Base-by-base conservation (phyloP, 1,284 basidiomycete species). In the Ustilago nuda region DNA sequence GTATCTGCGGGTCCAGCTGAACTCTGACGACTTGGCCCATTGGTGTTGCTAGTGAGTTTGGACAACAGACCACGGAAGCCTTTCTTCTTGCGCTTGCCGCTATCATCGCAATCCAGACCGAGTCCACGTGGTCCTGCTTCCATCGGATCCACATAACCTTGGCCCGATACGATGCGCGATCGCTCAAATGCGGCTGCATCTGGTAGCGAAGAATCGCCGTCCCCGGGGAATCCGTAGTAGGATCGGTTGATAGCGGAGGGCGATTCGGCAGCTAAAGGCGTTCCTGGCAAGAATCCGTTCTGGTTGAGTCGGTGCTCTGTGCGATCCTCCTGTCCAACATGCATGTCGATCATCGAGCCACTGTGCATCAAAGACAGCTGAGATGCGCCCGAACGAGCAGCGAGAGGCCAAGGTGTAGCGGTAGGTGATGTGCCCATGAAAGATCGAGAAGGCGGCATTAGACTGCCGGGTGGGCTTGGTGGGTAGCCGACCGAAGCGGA, bases 321-420 rank as follows among this genome's bases (percentile, higher is more conserved):
- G 13, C 62, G 69, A 35, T 78, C 70, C 46, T 79, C 80, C 37
- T 87, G 72, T 4, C 82, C 86, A 12, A 87, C 77, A 55, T 87
- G 87, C 87, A 87, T 87, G 56, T 87, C 86, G 66, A 87, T 74
- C 86, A 87, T 87, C 27, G 75, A 75, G 13, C 86, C 87, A 32
- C 84, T 86, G 41, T 84, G 84, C 41, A 86, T 84, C 37, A 86
- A 81, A 19, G 86, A 87, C 37, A 81, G 58, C 61, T 81, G 80
- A 17, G 81, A 82, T 19, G 71, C 69, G 30, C 61, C 64, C 13
- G 72, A 63, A 62, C 82, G 55, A 59, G 54, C 57, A 46, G 62
- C 36, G 59, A 72, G 37, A 58, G 77, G 48, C 53, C 72, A 46
- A 33, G 71, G 61, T 13, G 72, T 70, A 48, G 57, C 50, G 54